Base-by-base conservation (phyloP, 1,284 basidiomycete genomes). In the Anthracocystis setariae region DNA sequence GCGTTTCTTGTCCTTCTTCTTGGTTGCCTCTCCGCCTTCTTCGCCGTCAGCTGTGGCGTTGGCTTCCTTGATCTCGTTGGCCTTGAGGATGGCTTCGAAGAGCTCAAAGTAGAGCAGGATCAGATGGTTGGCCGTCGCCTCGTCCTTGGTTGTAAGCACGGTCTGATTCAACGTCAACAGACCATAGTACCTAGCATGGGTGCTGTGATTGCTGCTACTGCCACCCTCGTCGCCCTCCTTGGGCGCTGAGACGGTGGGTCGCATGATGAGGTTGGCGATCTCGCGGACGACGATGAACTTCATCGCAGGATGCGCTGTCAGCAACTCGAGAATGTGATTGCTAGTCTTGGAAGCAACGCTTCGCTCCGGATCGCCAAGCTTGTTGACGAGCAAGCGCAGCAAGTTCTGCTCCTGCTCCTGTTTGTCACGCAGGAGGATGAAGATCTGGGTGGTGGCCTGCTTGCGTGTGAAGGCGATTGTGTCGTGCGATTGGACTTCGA, bases 331-430 rank as follows among this genome's bases (percentile, higher is more conserved):
- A 15, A 97, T 85, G 80, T 93, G 90, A 82, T 94, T 90, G 1
- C 93, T 96, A 0, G 92, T 90, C 74, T 93, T 90, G 27, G 94
- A 93, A 48, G 92, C 93, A 25, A 98, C 88, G 0, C 91, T 86
- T 79, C 91, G 91, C 73, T 97, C 93, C 2, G 89, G 89, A 82
- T 99, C 96, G 32, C 81, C 81, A 4, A 82, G 70, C 84, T 98
- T 98, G 86, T 98, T 97, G 46, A 94, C 92, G 17, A 98, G 89
- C 8, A 98, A 86, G 23, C 92, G 88, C 7, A 98, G 87, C 45
- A 98, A 85, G 84, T 98, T 98, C 78, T 97, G 93, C 82, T 98
- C 96, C 84, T 99, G 96, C 82, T 99, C 96, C 0, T 94, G 91
- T 77, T 94, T 94, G 68, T 91, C 91, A 23, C 89, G 88, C 8